Evolutionary conservation across 768 basidiomycete species (phyloP), one percentile per base, ranked within the genome.

Genomic region (Mycena rebaudengoi): DNA sequence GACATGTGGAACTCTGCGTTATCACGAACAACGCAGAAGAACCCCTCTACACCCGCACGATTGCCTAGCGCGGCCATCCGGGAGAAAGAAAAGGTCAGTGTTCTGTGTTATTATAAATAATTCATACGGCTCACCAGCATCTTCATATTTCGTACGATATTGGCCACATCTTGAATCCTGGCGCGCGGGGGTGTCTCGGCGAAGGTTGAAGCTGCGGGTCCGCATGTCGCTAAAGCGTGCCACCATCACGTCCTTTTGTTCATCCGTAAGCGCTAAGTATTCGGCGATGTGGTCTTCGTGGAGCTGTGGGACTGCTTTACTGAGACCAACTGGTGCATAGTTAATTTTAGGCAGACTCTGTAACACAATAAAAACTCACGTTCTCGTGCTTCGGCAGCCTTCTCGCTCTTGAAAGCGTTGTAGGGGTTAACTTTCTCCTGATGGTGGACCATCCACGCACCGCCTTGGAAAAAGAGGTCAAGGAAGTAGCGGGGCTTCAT

Each of bases 11-110:
- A 73, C 5, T 66, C 52, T 2, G 65, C 37, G 4, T 55, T 65
- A 35, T 62, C 68, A 2, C 58, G 51, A 2, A 74, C 68, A 21
- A 74, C 59, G 44, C 71, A 71, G 49, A 74, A 73, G 30, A 74
- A 71, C 2, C 62, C 71, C 39, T 74, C 69, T 4, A 71, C 43
- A 2, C 73, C 67, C 11, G 69, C 65, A 18, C 64, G 69, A 4
- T 29, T 30, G 1, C 60, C 65, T 0, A 72, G 48, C 1, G 33
- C 53, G 16, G 39, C 21, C n/a, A 71, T 12, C 67, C 56, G 12
- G 39, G 10, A 5, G 14, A 2, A 30, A n/a, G n/a, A n/a, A n/a
- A n/a, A n/a, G n/a, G n/a, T n/a, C n/a, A n/a, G n/a, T 14, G 5
- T 21, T 16, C 20, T 44, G 37, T 29, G 18, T 14, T 8, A 26